These are phyloP conservation scores for Scedosporium dehoogii DNA, from an alignment of 2,329 filamentous ascomycete genomes.

Conservation along the genomic window DNA sequence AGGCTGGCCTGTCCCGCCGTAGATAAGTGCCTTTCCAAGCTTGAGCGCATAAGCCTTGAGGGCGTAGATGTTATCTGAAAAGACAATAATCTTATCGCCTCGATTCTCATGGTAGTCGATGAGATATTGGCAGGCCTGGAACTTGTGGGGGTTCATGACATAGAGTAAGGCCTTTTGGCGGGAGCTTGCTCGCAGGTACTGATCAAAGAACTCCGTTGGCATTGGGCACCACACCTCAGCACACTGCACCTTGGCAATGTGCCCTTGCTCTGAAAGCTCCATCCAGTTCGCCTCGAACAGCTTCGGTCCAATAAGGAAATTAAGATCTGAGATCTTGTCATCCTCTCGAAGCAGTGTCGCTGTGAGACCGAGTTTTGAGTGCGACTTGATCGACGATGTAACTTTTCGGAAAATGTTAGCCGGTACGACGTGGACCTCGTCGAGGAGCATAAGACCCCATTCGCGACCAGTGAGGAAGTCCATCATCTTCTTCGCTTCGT, in stretches of 20 bases:
- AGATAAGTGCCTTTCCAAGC: conserved; percentile 81
- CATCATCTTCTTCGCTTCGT: conserved; percentile 97
- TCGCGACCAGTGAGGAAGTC: conserved; percentile 80
- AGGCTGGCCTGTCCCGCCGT: conserved; percentile 73
- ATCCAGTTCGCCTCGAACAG: conserved; percentile 99
- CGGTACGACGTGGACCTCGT: conserved; percentile 96
- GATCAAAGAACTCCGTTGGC: conserved; percentile 95
- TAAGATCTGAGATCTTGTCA: conserved; percentile 95
- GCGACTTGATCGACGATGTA: conserved; percentile 84
- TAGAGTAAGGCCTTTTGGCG: conserved; percentile 52
- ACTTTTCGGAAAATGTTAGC: conserved; percentile 94
- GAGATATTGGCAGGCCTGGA: conserved; percentile 94
- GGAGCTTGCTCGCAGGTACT: conserved; percentile 67
- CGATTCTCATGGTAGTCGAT: conserved; percentile 94
- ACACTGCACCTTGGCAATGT: conserved; percentile 95
- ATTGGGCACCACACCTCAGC: conserved; percentile 99
- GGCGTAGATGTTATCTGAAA: conserved; percentile 94
- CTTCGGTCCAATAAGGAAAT: conserved; percentile 95
- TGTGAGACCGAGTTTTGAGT: conserved; percentile 89
- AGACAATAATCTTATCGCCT: conserved; percentile 96
- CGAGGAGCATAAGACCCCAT: conserved; percentile 95
- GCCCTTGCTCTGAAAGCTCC: conserved; percentile 91
- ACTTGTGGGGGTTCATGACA: conserved; percentile 96
- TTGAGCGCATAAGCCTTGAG: conserved; percentile 77
- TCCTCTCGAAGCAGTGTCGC: conserved; percentile 92